Percentiles rank a stretch among this genome's conserved stretches.
Conservation (phyloP, 169 alveolate genomes). For the Plasmodium blacklocki region DNA sequence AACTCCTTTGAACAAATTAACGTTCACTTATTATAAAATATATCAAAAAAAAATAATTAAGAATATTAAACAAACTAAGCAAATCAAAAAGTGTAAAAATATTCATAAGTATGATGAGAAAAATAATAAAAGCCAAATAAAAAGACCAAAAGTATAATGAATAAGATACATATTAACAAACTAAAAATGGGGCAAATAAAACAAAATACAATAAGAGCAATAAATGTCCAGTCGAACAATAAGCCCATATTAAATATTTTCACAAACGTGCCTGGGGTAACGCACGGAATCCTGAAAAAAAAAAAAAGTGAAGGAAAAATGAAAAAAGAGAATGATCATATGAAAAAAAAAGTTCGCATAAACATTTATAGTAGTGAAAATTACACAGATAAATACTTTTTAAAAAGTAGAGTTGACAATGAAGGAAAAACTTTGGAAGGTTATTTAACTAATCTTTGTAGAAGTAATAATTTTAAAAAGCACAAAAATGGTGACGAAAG, state of each 20-base stretch:
- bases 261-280: no score
- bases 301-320: neutral
- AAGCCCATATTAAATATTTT: no score
- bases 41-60: neutral
- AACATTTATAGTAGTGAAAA: neutral
- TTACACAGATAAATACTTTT: neutral
- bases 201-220: neutral
- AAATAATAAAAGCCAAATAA: neutral
- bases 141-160: neutral
- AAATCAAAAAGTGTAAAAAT: neutral
- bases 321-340: neutral
- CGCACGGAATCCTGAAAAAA: no score
- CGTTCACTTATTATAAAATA: no score
- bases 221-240: no score
- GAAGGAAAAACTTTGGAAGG: neutral
- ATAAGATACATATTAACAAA: neutral
- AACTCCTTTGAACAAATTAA: no score
- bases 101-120: neutral
- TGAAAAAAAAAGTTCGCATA: conserved; percentile 7
- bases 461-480: neutral
- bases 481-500: no score
- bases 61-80: neutral
- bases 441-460: conserved; percentile 9
- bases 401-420: neutral
- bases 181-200: neutral